Conservation (phyloP, 768 basidiomycete species). For the Daedaleopsis nitida region DNA sequence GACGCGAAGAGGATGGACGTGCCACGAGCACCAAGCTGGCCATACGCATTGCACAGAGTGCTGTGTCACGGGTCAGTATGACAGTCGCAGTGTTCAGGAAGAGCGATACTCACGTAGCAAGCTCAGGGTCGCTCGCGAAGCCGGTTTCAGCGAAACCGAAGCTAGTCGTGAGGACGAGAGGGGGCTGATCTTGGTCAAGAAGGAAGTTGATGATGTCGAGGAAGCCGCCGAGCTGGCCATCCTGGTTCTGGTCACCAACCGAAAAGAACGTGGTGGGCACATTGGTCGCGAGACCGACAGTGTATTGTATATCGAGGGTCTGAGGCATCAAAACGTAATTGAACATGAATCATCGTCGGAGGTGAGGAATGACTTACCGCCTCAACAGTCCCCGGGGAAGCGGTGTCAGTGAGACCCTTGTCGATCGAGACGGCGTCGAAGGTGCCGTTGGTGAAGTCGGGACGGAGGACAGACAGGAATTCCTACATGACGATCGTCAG, state of each 20-base stretch:
- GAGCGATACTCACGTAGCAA: conserved; percentile 21
- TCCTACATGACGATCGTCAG: conserved; percentile 33
- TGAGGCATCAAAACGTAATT: neutral
- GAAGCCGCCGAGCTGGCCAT: conserved; percentile 24
- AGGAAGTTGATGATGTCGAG: conserved; percentile 32
- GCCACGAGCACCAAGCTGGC: conserved; percentile 33
- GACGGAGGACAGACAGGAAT: conserved; percentile 50
- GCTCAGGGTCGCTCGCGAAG: conserved; percentile 17
- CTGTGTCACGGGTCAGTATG: conserved; percentile 7
- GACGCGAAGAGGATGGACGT: conserved; percentile 35
- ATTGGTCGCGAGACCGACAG: conserved; percentile 30
- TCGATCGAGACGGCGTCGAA: conserved; percentile 31
- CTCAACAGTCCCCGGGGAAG: conserved; percentile 57
- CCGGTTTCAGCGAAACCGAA: conserved; percentile 30
- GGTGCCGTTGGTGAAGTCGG: conserved; percentile 41
- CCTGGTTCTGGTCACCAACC: conserved; percentile 18
- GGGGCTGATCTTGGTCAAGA: conserved; percentile 23
- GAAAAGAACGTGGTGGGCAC: conserved; percentile 32
- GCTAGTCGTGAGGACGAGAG: conserved; percentile 31
- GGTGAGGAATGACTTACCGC: conserved; percentile 46
- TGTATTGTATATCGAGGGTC: conserved; percentile 30
- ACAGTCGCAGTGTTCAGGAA: neutral
- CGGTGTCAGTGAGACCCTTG: conserved; percentile 42
- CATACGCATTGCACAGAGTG: conserved; percentile 30
- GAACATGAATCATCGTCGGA: no score